Conservation (phyloP, 345 rosid genomes). For the Acer saccharum region DNA sequence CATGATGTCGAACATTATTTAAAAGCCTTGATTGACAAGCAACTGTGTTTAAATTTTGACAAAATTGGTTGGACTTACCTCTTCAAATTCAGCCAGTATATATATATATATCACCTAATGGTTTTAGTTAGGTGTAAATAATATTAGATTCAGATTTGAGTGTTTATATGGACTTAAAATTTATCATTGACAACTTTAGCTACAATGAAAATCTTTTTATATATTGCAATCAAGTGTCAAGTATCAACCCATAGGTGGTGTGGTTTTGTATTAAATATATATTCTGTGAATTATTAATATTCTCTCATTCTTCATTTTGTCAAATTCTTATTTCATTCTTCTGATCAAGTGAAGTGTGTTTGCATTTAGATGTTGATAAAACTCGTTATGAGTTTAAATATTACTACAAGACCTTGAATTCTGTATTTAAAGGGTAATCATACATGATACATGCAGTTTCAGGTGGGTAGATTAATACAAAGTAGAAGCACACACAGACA, state of each 20-base stretch:
- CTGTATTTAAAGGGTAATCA: neutral
- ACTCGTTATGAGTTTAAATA: too few relatives aligned
- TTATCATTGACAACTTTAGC: neutral
- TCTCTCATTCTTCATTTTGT: neutral
- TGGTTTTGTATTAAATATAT: too few relatives aligned
- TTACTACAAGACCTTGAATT: too few relatives aligned
- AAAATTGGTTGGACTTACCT: constrained; percentile 15
- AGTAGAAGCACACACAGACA: neutral
- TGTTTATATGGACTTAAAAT: neutral
- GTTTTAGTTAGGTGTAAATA: constrained; percentile 11
- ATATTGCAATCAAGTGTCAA: neutral
- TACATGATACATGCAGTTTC: neutral
- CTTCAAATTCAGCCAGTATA: neutral
- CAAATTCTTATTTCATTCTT: too few relatives aligned
- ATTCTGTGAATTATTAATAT: neutral
- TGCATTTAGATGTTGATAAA: neutral
- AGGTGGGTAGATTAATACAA: neutral
- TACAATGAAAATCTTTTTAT: neutral
- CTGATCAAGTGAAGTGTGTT: too few relatives aligned
- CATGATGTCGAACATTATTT: neutral
- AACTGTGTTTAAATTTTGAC: constrained; percentile 21
- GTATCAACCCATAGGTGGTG: neutral
- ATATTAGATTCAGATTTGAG: constrained; percentile 7
- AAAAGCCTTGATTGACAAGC: neutral
- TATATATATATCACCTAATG: neutral